Conservation (phyloP, 129 eudicot genomes). For the Saussurea involucrata region DNA sequence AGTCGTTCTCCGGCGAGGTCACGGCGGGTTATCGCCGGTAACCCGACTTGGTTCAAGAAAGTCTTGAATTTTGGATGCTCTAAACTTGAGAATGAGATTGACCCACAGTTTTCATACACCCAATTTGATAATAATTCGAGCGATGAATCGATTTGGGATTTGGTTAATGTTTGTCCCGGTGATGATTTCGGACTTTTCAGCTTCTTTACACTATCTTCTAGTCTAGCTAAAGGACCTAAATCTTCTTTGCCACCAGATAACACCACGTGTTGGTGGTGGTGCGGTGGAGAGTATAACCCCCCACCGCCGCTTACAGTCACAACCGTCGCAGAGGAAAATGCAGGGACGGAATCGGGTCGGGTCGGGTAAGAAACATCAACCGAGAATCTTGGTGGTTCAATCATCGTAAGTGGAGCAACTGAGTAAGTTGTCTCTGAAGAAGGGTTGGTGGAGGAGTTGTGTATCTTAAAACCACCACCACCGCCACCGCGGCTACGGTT, state of each 20-base stretch:
- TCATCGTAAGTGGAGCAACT: conserved; percentile 48
- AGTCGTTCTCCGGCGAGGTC: conserved; percentile 69
- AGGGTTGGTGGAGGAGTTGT: not conserved
- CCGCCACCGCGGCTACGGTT: conserved; percentile 13
- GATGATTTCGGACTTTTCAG: conserved; percentile 76
- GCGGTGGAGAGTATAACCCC: conserved; percentile 25
- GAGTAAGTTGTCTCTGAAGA: conserved; percentile 21
- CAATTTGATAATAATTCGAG: conserved; percentile 71
- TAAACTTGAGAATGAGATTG: conserved; percentile 69
- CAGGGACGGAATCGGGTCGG: conserved; percentile 27
- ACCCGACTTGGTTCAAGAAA: conserved; percentile 72
- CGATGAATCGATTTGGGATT: conserved; percentile 70
- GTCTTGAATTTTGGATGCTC: conserved; percentile 84
- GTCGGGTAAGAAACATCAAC: conserved; percentile 43
- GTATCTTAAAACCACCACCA: conserved; percentile 18
- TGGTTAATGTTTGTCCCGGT: conserved; percentile 60
- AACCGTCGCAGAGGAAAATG: conserved; percentile 25
- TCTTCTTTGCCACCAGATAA: conserved; percentile 87
- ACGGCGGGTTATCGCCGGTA: conserved; percentile 52
- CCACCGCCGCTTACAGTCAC: conserved; percentile 22
- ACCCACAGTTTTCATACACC: conserved; percentile 86
- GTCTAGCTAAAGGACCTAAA: conserved; percentile 81
- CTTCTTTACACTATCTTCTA: conserved; percentile 93
- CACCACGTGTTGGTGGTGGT: conserved; percentile 39
- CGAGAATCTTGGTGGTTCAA: conserved; percentile 48